phyloP scores from a whole-genome alignment of 257 asterid species.

The Capsicum baccatum region DNA sequence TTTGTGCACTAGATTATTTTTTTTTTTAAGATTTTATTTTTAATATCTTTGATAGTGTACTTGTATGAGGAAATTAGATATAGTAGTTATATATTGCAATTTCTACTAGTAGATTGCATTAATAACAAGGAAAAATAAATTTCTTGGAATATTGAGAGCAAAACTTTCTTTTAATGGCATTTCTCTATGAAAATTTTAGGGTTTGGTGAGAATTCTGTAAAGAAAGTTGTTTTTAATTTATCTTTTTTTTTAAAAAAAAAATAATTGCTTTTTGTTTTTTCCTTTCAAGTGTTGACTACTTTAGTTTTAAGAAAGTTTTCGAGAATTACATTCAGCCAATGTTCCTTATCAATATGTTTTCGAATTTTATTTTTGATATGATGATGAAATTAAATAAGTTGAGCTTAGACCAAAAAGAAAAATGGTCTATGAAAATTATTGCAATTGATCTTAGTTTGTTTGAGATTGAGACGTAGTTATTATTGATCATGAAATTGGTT shows the following conservation, averaged over 20 bases:
- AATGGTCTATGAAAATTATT: neutral
- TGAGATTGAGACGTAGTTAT: neutral
- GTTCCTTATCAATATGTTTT: neutral
- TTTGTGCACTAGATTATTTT: neutral
- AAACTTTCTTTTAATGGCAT: neutral
- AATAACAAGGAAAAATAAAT: neutral
- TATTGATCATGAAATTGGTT: neutral
- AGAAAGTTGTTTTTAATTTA: neutral
- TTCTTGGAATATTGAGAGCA: neutral
- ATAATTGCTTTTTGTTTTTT: neutral
- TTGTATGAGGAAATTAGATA: neutral
- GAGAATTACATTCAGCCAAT: neutral
- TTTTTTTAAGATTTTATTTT: neutral
- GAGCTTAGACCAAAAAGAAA: neutral
- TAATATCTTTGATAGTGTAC: neutral
- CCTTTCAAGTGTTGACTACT: neutral
- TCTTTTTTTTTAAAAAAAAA: no score
- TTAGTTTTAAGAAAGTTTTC: neutral
- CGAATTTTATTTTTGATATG: neutral
- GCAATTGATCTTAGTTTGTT: no score
- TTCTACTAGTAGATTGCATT: neutral
- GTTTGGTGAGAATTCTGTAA: conserved; percentile 34
- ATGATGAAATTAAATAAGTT: neutral
- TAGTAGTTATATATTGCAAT: neutral
- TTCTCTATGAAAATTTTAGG: conserved; percentile 33